Evolutionary conservation across 1,139 yeast genomes (phyloP), one percentile per base, ranked within the genome.

Genomic region (Debaryomyces robertsiae): DNA sequence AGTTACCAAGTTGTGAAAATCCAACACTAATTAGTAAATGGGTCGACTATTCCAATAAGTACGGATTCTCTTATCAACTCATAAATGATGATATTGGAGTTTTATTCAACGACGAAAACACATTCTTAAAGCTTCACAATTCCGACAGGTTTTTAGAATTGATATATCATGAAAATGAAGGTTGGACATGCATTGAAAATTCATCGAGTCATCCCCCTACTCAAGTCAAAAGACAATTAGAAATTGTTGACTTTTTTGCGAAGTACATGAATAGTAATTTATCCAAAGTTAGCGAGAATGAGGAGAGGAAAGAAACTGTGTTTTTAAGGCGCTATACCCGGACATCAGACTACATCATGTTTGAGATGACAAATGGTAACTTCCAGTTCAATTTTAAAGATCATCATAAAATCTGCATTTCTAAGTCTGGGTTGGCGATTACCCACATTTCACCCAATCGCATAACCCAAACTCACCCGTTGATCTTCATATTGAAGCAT

Each of bases 1-100:
- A 68, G 49, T 64, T 71, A 41, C 77, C 77, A 32, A 57, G 65
- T 16, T 73, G 79, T 50, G 82, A 77, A 51, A 79, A 79, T 48
- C 93, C 93, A 10, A 77, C 84, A 11, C 79, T 88, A 47, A 84
- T 93, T 38, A 85, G 95, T 48, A 91, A 91, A 61, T 94, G 99
- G 99, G 98, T 94, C 23, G 98, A 94, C 62, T 93, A 93, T 61
- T 87, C 96, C 30, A 90, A 91, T 67, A 89, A 87, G 58, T 95
- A 91, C 63, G 99, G 99, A 0, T 85, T 94, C 56, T 88, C 96
- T 5, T 93, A 93, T 61, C 96, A 93, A 61, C 69, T 93, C 42
- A 87, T 93, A 25, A 86, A 91, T 42, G 94, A 90, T 46, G 89
- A 87, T 52, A 87, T 89, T 46, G 98, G 98, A n/a, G 96, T 90